A percentile compares a stretch with the other conserved stretches of the same genome.
phyloP scores from a whole-genome alignment of 1,139 yeast species.

The Candida sp. region DNA sequence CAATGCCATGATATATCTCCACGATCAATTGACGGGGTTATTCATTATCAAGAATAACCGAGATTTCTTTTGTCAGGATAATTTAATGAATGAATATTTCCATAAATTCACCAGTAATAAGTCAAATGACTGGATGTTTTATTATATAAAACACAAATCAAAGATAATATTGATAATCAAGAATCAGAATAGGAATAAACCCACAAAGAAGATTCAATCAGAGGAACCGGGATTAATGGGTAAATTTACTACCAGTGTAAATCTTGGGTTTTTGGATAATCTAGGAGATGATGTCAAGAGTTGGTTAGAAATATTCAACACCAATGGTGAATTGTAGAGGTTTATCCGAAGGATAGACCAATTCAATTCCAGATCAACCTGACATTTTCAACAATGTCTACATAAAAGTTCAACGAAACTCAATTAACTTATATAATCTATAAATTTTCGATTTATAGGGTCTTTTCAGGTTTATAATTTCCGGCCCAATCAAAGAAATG shows the following conservation, averaged over 20 bases:
- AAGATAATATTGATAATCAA: slow-evolving; percentile 35
- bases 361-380: too few species aligned
- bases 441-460: too few species aligned
- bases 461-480: neutral
- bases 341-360: too few species aligned
- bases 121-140: slow-evolving; percentile 44
- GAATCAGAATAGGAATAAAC: slow-evolving; percentile 26
- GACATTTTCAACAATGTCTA: too few species aligned
- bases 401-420: too few species aligned
- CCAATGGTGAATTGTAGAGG: slow-evolving; percentile 16
- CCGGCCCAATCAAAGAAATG: slow-evolving; percentile 32
- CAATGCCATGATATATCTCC: slow-evolving; percentile 35
- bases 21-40: slow-evolving; percentile 35
- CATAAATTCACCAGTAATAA: slow-evolving; percentile 42
- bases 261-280: slow-evolving; percentile 39
- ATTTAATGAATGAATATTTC: slow-evolving; percentile 30
- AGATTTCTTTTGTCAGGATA: slow-evolving; percentile 18
- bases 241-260: slow-evolving; percentile 20
- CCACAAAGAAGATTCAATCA: slow-evolving; percentile 4
- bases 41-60: slow-evolving; percentile 22
- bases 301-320: slow-evolving; percentile 34
- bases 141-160: slow-evolving; percentile 28
- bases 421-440: too few species aligned
- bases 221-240: slow-evolving; percentile 9
- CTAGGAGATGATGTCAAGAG: slow-evolving; percentile 42